These are phyloP conservation scores for Diaporthe ampelina DNA, from an alignment of 2,329 filamentous ascomycete species.

Conservation along the genomic window DNA sequence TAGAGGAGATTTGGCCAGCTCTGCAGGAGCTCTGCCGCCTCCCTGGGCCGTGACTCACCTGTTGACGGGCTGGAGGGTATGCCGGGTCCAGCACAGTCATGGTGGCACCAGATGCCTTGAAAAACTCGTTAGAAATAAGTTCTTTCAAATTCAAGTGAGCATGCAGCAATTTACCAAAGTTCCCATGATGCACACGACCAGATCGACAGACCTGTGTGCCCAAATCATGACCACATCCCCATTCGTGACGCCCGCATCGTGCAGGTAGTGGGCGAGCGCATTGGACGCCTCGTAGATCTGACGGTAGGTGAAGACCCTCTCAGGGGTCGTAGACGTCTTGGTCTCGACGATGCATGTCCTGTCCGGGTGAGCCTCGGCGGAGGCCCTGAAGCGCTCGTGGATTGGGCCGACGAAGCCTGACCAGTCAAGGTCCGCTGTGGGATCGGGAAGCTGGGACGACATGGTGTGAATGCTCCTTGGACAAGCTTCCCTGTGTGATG, in stretches of 20 bases:
- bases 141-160: neutral
- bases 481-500: neutral
- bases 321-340: conserved; percentile 60
- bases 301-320: conserved; percentile 82
- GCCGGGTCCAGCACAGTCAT: conserved; percentile 81
- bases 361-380: conserved; percentile 78
- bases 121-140: conserved; percentile 27
- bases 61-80: conserved; percentile 85
- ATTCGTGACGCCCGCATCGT: conserved; percentile 77
- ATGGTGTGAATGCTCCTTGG: conserved; percentile 9
- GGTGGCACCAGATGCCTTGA: conserved; percentile 70
- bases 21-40: neutral
- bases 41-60: conserved; percentile 48
- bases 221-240: conserved; percentile 97
- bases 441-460: conserved; percentile 66
- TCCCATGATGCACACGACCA: conserved; percentile 82
- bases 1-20: neutral
- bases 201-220: conserved; percentile 82
- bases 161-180: conserved; percentile 49
- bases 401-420: conserved; percentile 75
- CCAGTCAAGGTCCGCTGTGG: conserved; percentile 77
- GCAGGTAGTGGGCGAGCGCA: conserved; percentile 82
- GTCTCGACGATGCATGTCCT: conserved; percentile 65
- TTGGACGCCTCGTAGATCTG: conserved; percentile 92
- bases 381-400: conserved; percentile 76